These are phyloP conservation scores for Phoma sp. DNA, from an alignment of 2,329 filamentous ascomycete genomes.

Conservation along the genomic window DNA sequence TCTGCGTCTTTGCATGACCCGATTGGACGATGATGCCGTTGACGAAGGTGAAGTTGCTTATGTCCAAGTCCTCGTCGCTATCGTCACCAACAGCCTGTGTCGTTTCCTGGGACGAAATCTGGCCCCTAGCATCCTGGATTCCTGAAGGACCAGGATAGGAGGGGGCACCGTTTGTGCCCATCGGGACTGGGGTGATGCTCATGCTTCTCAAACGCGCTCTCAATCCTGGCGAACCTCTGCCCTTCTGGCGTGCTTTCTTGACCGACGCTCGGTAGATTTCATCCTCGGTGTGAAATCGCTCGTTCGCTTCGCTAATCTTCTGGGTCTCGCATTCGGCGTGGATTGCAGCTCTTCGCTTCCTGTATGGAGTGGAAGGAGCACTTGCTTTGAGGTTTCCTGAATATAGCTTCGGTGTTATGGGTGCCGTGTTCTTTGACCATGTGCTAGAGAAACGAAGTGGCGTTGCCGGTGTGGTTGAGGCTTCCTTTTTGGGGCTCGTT, in stretches of 20 bases:
- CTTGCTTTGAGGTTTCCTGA: neutral
- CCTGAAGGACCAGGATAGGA: too few species aligned
- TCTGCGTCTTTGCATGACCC: neutral
- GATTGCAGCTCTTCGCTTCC: constrained; percentile 1
- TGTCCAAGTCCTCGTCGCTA: constrained; percentile 13
- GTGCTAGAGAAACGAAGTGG: neutral
- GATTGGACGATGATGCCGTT: constrained; percentile 10
- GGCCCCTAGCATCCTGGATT: too few species aligned
- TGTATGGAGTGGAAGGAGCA: neutral
- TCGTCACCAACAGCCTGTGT: neutral
- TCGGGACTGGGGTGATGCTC: too few species aligned
- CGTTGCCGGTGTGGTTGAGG: neutral
- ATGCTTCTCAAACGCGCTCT: neutral
- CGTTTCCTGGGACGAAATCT: too few species aligned
- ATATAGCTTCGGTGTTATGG: neutral
- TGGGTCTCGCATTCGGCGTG: neutral
- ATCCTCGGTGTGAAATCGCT: neutral
- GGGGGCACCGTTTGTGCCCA: too few species aligned
- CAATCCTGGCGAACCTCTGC: neutral
- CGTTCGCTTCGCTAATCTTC: neutral
- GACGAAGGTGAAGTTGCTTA: constrained; percentile 16
- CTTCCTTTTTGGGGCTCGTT: neutral
- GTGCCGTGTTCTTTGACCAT: neutral
- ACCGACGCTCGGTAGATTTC: neutral
- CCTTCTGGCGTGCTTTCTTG: neutral